A percentile compares a stretch with the other conserved stretches of the same genome.
Evolutionary conservation across 805 yeast species (phyloP).

Genomic region (Clavispora phyllophila): DNA sequence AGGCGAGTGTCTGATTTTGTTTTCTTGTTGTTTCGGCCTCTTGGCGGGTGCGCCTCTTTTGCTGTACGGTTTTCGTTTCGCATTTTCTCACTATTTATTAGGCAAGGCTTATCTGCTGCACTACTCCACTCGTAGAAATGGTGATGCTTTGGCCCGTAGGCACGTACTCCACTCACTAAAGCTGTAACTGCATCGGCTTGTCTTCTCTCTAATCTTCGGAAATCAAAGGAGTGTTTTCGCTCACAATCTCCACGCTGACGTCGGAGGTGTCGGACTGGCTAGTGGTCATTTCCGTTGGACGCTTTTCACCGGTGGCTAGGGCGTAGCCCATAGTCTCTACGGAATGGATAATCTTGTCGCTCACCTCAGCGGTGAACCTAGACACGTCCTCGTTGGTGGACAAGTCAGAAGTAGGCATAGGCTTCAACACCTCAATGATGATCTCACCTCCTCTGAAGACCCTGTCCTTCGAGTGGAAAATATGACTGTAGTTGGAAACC

Average conservation of each 20-base stretch:
- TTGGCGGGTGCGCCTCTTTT: no score
- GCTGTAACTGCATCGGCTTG: no score
- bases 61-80: no score
- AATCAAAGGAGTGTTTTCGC: constrained; percentile 15
- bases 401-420: constrained; percentile 66
- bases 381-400: constrained; percentile 64
- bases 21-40: not conserved
- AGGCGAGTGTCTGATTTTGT: not conserved
- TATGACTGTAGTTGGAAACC: constrained; percentile 75
- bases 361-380: constrained; percentile 49
- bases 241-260: constrained; percentile 13
- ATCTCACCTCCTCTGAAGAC: constrained; percentile 78
- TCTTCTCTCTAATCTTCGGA: constrained; percentile 9
- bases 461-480: constrained; percentile 56
- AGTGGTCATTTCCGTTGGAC: constrained; percentile 1
- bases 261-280: constrained; percentile 6
- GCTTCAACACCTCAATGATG: constrained; percentile 72
- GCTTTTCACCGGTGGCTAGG: constrained; percentile 5
- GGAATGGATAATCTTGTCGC: constrained; percentile 50
- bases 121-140: not conserved
- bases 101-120: no score
- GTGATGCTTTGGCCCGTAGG: no score
- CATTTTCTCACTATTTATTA: not conserved
- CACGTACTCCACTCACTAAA: no score
- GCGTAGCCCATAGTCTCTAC: constrained; percentile 40